These are phyloP conservation scores for Kodamaea ohmeri DNA, from an alignment of 1,139 yeast genomes.

Conservation along the genomic window DNA sequence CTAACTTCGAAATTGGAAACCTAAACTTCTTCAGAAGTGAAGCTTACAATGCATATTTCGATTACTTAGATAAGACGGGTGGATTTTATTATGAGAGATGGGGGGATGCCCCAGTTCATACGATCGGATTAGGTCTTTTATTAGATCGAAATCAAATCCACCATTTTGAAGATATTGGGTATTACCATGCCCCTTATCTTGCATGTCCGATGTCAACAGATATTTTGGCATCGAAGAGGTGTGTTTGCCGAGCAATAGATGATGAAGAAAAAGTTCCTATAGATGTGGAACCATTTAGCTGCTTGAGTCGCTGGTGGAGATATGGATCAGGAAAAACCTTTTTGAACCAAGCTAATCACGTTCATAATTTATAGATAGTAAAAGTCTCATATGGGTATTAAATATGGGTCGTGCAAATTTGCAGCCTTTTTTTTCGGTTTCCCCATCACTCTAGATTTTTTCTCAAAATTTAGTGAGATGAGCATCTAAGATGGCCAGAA, in stretches of 20 bases:
- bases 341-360: constrained; percentile 33
- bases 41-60: constrained; percentile 65
- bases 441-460: constrained; percentile 10
- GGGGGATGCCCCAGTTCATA: constrained; percentile 99
- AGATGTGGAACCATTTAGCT: constrained; percentile 64
- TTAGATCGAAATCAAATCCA: constrained; percentile 69
- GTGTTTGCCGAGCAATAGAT: constrained; percentile 55
- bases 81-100: constrained; percentile 92
- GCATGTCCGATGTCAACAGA: constrained; percentile 70
- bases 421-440: constrained; percentile 8
- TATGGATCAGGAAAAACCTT: constrained; percentile 58
- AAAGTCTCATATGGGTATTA: not conserved
- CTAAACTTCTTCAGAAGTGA: constrained; percentile 76
- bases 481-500: constrained; percentile 15
- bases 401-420: constrained; percentile 9
- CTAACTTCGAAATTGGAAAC: constrained; percentile 86
- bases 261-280: constrained; percentile 42
- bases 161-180: constrained; percentile 91
- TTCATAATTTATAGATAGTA: constrained; percentile 5
- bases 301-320: constrained; percentile 86
- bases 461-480: constrained; percentile 11
- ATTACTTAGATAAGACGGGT: constrained; percentile 66
- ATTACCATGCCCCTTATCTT: constrained; percentile 76
- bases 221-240: constrained; percentile 55
- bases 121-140: constrained; percentile 68